Evolutionary conservation across 805 yeast species (phyloP).

Genomic region (Wickerhamomyces canadensis): DNA sequence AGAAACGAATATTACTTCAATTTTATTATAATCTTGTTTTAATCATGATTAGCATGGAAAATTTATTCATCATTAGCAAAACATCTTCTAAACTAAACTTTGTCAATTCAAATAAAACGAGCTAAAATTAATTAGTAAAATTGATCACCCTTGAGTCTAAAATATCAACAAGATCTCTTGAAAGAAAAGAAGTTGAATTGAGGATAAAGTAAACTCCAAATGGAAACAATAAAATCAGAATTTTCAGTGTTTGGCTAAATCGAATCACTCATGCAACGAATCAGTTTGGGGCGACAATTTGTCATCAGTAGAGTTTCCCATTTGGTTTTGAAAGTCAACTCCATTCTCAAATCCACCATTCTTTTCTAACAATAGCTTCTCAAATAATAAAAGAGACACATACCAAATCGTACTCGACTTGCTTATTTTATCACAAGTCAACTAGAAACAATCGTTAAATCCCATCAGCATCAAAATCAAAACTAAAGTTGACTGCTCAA

Average conservation of each 20-base stretch:
- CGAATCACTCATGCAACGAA: conserved; percentile 27
- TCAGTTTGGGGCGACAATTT: conserved; percentile 29
- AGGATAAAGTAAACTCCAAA: too few relatives aligned
- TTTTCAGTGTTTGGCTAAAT: conserved; percentile 28
- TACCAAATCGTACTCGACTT: conserved; percentile 18
- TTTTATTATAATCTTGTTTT: conserved; percentile 15
- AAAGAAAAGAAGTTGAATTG: too few relatives aligned
- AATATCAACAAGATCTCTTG: too few relatives aligned
- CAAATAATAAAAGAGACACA: background rate
- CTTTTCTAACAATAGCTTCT: too few relatives aligned
- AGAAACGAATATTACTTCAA: conserved; percentile 12
- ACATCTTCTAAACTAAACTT: too few relatives aligned
- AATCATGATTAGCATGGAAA: conserved; percentile 25
- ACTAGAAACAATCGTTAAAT: background rate
- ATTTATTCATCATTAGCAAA: conserved; percentile 20
- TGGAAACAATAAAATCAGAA: conserved; percentile 17
- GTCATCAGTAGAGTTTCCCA: conserved; percentile 17
- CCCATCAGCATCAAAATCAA: background rate
- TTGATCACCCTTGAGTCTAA: too few relatives aligned
- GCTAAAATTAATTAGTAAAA: too few relatives aligned
- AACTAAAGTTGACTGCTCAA: too few relatives aligned
- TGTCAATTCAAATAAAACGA: too few relatives aligned
- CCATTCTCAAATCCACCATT: too few relatives aligned
- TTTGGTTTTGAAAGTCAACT: background rate
- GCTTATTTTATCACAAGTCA: background rate